These are phyloP conservation scores for Phytophthora pseudosyringae DNA, from an alignment of 352 stramenopile species.

Conservation along the genomic window DNA sequence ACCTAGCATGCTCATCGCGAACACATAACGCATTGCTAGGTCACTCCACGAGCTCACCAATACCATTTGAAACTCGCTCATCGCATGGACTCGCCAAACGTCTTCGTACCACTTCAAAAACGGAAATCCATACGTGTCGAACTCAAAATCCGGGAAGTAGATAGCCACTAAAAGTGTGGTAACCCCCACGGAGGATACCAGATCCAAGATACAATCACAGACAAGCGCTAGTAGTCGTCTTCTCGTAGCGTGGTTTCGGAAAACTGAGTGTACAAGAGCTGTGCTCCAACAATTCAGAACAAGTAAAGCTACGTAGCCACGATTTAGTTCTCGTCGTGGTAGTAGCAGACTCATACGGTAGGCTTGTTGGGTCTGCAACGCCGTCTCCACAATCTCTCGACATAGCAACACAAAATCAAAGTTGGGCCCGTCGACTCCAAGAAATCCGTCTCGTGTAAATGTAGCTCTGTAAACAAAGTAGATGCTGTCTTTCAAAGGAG, in stretches of 20 bases:
- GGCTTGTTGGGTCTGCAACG: constrained; percentile 37
- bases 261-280: constrained; percentile 34
- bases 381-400: constrained; percentile 40
- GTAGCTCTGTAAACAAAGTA: constrained; percentile 27
- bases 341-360: constrained; percentile 39
- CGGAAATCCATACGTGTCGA: constrained; percentile 20
- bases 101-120: constrained; percentile 52
- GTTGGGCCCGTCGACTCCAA: constrained; percentile 37
- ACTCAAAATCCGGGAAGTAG: constrained; percentile 29
- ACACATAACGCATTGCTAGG: constrained; percentile 27
- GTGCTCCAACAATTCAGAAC: constrained; percentile 50
- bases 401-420: constrained; percentile 39
- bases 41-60: constrained; percentile 44
- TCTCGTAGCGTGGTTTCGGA: constrained; percentile 18
- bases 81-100: constrained; percentile 43
- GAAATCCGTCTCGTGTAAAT: constrained; percentile 34
- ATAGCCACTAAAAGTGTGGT: constrained; percentile 28
- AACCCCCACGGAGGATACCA: constrained; percentile 48
- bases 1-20: constrained; percentile 37
- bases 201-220: constrained; percentile 46
- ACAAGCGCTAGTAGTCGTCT: constrained; percentile 35
- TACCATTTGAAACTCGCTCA: constrained; percentile 57
- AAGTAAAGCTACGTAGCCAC: constrained; percentile 33
- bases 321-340: constrained; percentile 28
- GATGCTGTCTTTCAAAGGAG: constrained; percentile 11